Evolutionary conservation across 768 basidiomycete species (phyloP), one percentile per base, ranked within the genome.

Genomic region (Fistulinella prunicolor): DNA sequence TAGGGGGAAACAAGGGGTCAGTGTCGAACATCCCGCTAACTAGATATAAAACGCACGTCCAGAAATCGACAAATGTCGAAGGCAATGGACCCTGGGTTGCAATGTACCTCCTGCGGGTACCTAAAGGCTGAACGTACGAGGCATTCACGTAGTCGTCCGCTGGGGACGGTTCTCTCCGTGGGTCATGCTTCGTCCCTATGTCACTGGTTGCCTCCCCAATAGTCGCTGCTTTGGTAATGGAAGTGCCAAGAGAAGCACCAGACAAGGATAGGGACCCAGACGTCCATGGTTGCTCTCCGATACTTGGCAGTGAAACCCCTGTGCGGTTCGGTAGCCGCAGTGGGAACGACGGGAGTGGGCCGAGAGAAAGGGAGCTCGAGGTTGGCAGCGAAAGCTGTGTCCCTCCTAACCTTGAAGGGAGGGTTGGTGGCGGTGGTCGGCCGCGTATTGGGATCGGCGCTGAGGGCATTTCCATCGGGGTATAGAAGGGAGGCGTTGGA

Each of bases 61-160:
- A 98, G 61, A 98, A 98, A 64, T 98, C 94, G 6, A 75, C 73
- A 64, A 84, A 95, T 0, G 95, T 97, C 22, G 88, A 81, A 9
- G 86, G 86, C 9, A 98, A 71, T 5, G 94, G 95, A 5, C 95
- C 95, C 64, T 98, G 95, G 3, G 95, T 96, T 4, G 94, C 95
- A 48, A 98, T 96, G 61, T 95, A 98, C 40, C 86, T 78, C 63
- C 82, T 81, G 24, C 69, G 74, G 1, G 94, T 94, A 3, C 86
- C 85, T 17, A 91, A 69, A 3, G 94, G 92, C 64, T 90, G 90
- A 29, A 98, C 85, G 60, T 86, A 89, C 23, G 92, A 95, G 9
- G 95, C 95, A 62, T 98, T 97, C 66, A 97, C 85, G 64, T 97
- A 97, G 64, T 97, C 94, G 54, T 86, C 86, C 35, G 79, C 80